phyloP scores from a whole-genome alignment of 331 rosid species.

The Erythrophleum ivorense region DNA sequence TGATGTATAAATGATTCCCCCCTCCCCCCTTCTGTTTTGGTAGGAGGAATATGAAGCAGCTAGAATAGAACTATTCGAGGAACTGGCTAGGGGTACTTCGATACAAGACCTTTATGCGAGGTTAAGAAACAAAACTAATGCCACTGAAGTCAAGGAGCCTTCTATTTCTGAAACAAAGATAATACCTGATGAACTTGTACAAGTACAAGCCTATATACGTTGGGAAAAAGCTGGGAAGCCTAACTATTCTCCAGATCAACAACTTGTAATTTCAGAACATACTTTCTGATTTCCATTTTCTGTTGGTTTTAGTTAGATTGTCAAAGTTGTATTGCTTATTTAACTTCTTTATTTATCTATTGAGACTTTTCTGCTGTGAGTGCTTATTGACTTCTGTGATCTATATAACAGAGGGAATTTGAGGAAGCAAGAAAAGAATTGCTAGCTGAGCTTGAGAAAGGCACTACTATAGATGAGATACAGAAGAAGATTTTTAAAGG shows the following conservation, averaged over 20 bases:
- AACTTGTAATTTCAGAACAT: conserved; percentile 58
- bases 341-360: conserved; percentile 27
- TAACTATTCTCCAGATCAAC: conserved; percentile 68
- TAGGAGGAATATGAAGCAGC: conserved; percentile 98
- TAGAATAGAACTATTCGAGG: conserved; percentile 74
- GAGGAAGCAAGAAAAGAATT: conserved; percentile 82
- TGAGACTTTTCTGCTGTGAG: conserved; percentile 16
- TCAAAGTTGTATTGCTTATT: conserved; percentile 27
- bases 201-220: conserved; percentile 77
- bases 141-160: conserved; percentile 52
- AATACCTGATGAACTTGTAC: conserved; percentile 71
- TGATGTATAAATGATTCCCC: conserved; percentile 9
- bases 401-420: conserved; percentile 64
- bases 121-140: conserved; percentile 56
- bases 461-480: conserved; percentile 69
- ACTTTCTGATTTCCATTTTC: conserved; percentile 30
- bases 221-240: conserved; percentile 97
- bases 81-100: conserved; percentile 81
- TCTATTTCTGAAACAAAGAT: conserved; percentile 56
- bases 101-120: conserved; percentile 74
- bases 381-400: conserved; percentile 38
- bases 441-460: conserved; percentile 68
- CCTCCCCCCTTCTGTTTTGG: neutral
- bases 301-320: conserved; percentile 21
- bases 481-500: conserved; percentile 72